Evolutionary conservation across 805 yeast genomes (phyloP).

Genomic region (Ogataea zsoltii): DNA sequence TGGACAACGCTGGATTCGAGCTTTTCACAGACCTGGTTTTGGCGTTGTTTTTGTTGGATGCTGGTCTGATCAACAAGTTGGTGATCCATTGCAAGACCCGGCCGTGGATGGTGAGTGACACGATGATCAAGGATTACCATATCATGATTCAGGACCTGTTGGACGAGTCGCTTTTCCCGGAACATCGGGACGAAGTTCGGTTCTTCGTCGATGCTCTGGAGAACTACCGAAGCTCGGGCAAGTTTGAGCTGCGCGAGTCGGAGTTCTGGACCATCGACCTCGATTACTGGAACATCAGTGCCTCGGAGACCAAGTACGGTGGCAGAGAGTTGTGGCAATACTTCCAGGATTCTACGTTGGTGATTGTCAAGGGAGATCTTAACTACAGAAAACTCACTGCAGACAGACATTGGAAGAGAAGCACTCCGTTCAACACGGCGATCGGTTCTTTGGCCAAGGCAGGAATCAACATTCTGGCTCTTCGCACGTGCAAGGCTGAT

Average conservation of each 20-base stretch:
- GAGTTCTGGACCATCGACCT: slow-evolving; percentile 85
- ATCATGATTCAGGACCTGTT: slow-evolving; percentile 56
- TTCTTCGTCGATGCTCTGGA: slow-evolving; percentile 48
- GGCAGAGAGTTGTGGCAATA: slow-evolving; percentile 64
- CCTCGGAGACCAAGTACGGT: slow-evolving; percentile 51
- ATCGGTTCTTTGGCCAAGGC: slow-evolving; percentile 66
- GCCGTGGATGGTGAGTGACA: slow-evolving; percentile 98
- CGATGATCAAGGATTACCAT: slow-evolving; percentile 78
- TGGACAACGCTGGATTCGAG: slow-evolving; percentile 96
- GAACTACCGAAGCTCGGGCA: slow-evolving; percentile 45
- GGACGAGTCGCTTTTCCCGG: slow-evolving; percentile 52
- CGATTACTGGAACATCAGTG: slow-evolving; percentile 71
- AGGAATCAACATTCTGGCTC: slow-evolving; percentile 65
- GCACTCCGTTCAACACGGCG: slow-evolving; percentile 72
- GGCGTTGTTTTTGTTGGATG: slow-evolving; percentile 66
- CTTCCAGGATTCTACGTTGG: slow-evolving; percentile 62
- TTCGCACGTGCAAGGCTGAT: slow-evolving; percentile 96
- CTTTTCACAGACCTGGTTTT: slow-evolving; percentile 80
- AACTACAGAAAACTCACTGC: slow-evolving; percentile 93
- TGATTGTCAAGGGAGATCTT: slow-evolving; percentile 92
- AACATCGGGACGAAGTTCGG: slow-evolving; percentile 47
- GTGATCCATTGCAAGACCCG: slow-evolving; percentile 84
- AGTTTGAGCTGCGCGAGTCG: slow-evolving; percentile 53
- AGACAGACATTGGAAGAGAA: slow-evolving; percentile 84
- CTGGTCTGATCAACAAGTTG: slow-evolving; percentile 61